Conservation (phyloP, 2,329 filamentous ascomycete genomes). For the Lasiodiplodia citricola region DNA sequence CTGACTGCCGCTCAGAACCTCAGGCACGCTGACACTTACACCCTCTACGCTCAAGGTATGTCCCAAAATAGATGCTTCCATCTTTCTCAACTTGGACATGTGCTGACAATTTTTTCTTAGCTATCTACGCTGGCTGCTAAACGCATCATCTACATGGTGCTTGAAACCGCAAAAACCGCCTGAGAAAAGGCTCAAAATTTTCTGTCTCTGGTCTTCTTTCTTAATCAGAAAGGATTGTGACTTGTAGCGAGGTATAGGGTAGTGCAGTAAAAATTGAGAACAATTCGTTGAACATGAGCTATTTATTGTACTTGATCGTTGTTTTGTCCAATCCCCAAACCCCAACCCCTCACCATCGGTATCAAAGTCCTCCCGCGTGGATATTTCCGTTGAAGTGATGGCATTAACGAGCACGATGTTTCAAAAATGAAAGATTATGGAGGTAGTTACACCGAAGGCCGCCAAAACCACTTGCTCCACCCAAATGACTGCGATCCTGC, state of each 20-base stretch:
- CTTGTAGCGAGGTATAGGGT: not conserved
- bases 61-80: not conserved
- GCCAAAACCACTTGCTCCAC: not conserved
- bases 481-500: not conserved
- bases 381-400: too few relatives aligned
- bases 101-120: constrained; percentile 27
- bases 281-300: not conserved
- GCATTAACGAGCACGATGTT: not conserved
- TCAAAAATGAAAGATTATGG: too few relatives aligned
- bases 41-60: constrained; percentile 58
- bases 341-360: too few relatives aligned
- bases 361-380: too few relatives aligned
- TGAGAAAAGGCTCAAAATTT: not conserved
- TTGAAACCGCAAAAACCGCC: too few relatives aligned
- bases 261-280: not conserved
- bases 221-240: not conserved
- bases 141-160: not conserved
- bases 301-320: not conserved
- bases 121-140: constrained; percentile 50
- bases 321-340: not conserved
- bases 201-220: not conserved
- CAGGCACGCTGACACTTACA: constrained; percentile 68
- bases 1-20: constrained; percentile 59
- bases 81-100: constrained; percentile 29
- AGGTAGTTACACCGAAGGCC: not conserved